phyloP scores from a whole-genome alignment of 176 grass and related monocot genomes.

The Hordeum marinum region DNA sequence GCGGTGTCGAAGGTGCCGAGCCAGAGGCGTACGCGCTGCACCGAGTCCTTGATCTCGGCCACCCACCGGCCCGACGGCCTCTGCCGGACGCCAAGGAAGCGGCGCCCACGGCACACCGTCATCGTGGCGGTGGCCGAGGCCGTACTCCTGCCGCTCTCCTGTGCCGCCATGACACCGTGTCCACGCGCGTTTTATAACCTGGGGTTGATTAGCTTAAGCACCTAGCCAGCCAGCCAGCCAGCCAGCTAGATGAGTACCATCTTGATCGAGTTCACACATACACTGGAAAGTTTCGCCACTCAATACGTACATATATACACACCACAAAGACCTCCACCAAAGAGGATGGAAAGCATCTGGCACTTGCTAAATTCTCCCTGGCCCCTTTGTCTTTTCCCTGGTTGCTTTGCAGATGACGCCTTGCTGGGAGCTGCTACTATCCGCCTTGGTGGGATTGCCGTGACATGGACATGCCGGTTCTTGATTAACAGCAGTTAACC shows the following conservation, averaged over 20 bases:
- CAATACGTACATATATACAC: conserved; percentile 11
- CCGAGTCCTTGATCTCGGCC: conserved; percentile 67
- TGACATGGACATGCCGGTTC: conserved; percentile 21
- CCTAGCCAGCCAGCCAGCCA: background rate
- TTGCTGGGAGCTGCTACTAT: conserved; percentile 28
- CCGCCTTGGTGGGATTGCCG: conserved; percentile 16
- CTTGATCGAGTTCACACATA: background rate
- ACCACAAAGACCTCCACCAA: background rate
- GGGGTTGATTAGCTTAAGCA: background rate
- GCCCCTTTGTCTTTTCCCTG: conserved; percentile 22
- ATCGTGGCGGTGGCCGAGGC: background rate
- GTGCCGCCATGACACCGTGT: conserved; percentile 21
- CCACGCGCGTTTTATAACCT: background rate
- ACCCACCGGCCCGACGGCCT: conserved; percentile 59
- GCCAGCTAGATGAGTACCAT: background rate
- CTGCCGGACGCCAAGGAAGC: conserved; percentile 53
- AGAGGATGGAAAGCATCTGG: conserved; percentile 27
- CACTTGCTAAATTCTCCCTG: conserved; percentile 2
- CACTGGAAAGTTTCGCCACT: background rate
- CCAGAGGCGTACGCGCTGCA: conserved; percentile 63
- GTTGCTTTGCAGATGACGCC: background rate
- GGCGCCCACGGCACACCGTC: background rate
- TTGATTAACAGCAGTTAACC: background rate
- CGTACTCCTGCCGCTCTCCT: conserved; percentile 19
- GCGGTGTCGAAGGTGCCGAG: conserved; percentile 81